A percentile compares a stretch with the other conserved stretches of the same genome.
These are phyloP conservation scores for Vitis cinerea DNA, from an alignment of 164 flowering plant species.

Conservation along the genomic window DNA sequence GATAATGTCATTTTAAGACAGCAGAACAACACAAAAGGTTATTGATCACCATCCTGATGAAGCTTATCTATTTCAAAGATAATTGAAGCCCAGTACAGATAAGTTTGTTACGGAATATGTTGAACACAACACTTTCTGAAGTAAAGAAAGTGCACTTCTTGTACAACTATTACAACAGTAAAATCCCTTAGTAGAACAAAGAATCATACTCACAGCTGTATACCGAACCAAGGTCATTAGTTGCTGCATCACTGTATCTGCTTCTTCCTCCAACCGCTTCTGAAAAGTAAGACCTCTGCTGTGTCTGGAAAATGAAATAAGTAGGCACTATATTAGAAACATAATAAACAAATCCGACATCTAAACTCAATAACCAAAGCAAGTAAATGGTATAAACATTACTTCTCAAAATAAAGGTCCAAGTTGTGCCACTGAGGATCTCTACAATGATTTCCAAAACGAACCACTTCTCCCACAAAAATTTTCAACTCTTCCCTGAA, in stretches of 20 bases:
- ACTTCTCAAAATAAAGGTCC: constrained; percentile 90
- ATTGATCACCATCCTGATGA: too few relatives aligned
- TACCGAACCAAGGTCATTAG: constrained; percentile 66
- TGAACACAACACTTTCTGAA: too few relatives aligned
- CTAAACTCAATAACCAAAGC: neutral
- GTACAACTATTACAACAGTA: neutral
- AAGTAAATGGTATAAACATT: constrained; percentile 10
- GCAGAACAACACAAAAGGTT: too few relatives aligned
- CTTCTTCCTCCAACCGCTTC: constrained; percentile 61
- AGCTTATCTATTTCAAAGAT: too few relatives aligned
- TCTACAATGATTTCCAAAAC: constrained; percentile 91
- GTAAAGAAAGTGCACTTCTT: too few relatives aligned
- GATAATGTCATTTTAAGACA: too few relatives aligned
- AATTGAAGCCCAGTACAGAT: too few relatives aligned
- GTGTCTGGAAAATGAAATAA: constrained; percentile 16
- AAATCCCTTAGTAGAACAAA: neutral
- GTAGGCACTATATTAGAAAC: neutral
- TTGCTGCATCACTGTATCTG: constrained; percentile 57
- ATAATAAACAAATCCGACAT: neutral
- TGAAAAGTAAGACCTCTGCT: constrained; percentile 48
- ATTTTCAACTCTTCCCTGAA: constrained; percentile 82
- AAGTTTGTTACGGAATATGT: too few relatives aligned
- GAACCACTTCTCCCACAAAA: constrained; percentile 81
- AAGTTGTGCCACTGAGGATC: constrained; percentile 95
- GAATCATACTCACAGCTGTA: constrained; percentile 67